Evolutionary conservation across 2,329 filamentous ascomycete genomes (phyloP).

Genomic region (Penicillium sclerotigenum): DNA sequence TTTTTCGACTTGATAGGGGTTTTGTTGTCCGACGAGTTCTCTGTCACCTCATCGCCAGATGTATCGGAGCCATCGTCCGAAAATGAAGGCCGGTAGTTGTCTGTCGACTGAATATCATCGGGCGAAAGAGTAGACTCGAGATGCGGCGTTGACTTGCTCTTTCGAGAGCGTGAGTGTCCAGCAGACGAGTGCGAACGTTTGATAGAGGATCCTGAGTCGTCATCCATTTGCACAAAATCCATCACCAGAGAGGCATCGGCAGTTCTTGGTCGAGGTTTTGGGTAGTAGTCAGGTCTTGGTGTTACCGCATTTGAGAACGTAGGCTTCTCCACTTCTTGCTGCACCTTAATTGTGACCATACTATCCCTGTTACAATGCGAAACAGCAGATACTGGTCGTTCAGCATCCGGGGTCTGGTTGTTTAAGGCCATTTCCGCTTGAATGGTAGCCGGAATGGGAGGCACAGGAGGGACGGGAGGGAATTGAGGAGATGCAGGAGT

Average conservation of each 20-base stretch:
- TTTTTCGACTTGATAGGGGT: conserved; percentile 41
- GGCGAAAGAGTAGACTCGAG: conserved; percentile 25
- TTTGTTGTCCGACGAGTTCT: conserved; percentile 28
- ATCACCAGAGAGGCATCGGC: conserved; percentile 41
- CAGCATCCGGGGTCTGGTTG: conserved; percentile 53
- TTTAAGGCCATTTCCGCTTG: conserved; percentile 11
- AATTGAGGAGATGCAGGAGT: conserved; percentile 36
- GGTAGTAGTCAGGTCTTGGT: conserved; percentile 30
- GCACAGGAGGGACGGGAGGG: conserved; percentile 12
- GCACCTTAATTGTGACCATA: conserved; percentile 61
- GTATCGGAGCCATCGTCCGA: conserved; percentile 32
- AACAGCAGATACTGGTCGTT: conserved; percentile 75
- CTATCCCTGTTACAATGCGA: conserved; percentile 83
- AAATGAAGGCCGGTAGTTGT: conserved; percentile 26
- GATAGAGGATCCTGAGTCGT: conserved; percentile 19
- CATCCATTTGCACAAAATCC: conserved; percentile 20
- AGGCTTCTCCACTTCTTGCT: conserved; percentile 54
- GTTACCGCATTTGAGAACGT: conserved; percentile 39
- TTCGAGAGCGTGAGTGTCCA: conserved; percentile 32
- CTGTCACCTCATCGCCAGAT: conserved; percentile 26
- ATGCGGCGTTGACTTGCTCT: conserved; percentile 31
- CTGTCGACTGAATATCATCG: conserved; percentile 24
- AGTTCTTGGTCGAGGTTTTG: conserved; percentile 42
- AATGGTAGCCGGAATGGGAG: conserved; percentile 19
- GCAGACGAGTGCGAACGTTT: conserved; percentile 45